A percentile compares a stretch with the other conserved stretches of the same genome.
Conservation (phyloP, 768 basidiomycete species). For the Podaxis rugospora region DNA sequence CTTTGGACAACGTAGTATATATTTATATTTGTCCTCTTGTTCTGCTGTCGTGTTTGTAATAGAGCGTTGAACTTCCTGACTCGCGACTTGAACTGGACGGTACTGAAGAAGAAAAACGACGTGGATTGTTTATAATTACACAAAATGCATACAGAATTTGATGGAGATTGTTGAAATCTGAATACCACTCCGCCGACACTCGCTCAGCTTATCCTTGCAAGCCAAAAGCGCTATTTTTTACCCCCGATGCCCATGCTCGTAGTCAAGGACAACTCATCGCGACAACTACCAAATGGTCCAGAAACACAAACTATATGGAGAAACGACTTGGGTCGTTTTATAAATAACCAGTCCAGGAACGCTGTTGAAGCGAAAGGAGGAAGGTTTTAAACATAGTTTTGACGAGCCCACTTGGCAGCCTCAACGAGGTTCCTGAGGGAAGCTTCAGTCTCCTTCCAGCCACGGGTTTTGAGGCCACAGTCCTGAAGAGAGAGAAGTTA, state of each 20-base stretch:
- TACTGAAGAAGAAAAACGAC: too few species aligned
- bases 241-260: constrained; percentile 18
- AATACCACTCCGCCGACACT: constrained; percentile 41
- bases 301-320: constrained; percentile 26
- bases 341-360: constrained; percentile 66
- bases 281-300: constrained; percentile 53
- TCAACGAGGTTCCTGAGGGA: constrained; percentile 83
- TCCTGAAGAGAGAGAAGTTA: constrained; percentile 41
- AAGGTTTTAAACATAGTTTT: constrained; percentile 63
- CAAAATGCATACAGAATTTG: constrained; percentile 10
- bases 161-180: constrained; percentile 82
- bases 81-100: background rate
- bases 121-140: background rate
- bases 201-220: constrained; percentile 33
- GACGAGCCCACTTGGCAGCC: constrained; percentile 92
- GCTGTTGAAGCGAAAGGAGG: constrained; percentile 87
- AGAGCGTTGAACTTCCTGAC: background rate
- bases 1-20: background rate
- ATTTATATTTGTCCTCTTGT: background rate
- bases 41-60: background rate
- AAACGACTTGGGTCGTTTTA: constrained; percentile 12
- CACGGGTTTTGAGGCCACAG: constrained; percentile 98
- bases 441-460: constrained; percentile 96
- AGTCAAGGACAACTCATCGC: constrained; percentile 21
- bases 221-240: constrained; percentile 30